These are phyloP conservation scores for Penicillium vulpinum DNA, from an alignment of 2,329 filamentous ascomycete genomes.

Conservation along the genomic window DNA sequence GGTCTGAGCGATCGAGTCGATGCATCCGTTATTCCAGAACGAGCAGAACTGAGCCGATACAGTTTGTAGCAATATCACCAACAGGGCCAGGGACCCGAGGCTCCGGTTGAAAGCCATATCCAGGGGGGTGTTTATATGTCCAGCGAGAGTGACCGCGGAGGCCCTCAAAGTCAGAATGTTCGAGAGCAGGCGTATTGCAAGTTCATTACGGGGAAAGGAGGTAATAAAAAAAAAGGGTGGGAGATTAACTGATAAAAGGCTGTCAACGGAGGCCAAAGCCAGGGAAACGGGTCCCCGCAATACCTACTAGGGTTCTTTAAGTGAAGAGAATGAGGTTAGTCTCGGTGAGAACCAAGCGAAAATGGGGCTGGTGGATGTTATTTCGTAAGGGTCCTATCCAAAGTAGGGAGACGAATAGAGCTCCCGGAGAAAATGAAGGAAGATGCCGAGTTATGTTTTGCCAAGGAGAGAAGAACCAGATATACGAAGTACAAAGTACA, in stretches of 20 bases:
- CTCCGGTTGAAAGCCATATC: constrained; percentile 22
- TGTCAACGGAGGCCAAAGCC: constrained; percentile 2
- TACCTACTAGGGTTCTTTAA: constrained; percentile 12
- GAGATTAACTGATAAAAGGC: constrained; percentile 6
- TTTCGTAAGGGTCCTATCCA: not conserved
- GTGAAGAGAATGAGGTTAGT: constrained; percentile 1
- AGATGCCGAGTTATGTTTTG: not conserved
- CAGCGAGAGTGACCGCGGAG: constrained; percentile 23
- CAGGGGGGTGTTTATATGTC: not conserved
- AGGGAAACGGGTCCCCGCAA: constrained; percentile 24
- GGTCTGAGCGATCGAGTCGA: constrained; percentile 42
- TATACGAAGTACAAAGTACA: no score
- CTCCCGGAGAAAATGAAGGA: not conserved
- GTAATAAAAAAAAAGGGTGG: not conserved
- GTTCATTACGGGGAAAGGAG: constrained; percentile 19
- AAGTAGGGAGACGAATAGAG: not conserved
- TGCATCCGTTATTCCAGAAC: constrained; percentile 37
- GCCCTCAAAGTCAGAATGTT: constrained; percentile 25
- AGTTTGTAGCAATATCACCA: constrained; percentile 24
- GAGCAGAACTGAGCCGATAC: constrained; percentile 35
- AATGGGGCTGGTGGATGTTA: not conserved
- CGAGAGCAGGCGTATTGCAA: constrained; percentile 23
- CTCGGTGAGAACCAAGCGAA: not conserved
- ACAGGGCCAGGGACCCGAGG: constrained; percentile 6
- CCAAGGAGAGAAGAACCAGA: no score